Evolutionary conservation across 164 flowering plant species (phyloP), one percentile per base, ranked within the genome.

Genomic region (Echeveria elegans): DNA sequence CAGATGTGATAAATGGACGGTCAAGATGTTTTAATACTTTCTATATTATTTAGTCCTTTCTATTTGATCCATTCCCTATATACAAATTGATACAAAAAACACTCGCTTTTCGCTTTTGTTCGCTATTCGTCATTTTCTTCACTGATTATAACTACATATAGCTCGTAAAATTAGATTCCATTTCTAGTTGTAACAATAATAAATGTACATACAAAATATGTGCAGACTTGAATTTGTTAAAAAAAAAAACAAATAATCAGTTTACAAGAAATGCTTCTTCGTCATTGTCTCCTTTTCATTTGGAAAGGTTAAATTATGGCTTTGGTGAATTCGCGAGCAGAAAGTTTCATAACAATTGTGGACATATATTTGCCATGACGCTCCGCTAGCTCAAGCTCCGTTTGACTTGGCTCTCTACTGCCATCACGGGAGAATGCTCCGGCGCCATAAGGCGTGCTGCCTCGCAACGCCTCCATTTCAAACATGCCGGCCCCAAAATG

Each of bases 351-450:
- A 45, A 82, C 81, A 31, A 79, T 61, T 1, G 78, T 70, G 31
- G 85, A 82, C 85, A 79, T 82, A 30, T 82, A 82, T 60, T 77
- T 79, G 45, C 85, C 85, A 63, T 82, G 85, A 69, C 79, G 82
- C 69, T 82, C 85, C 15, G 85, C 85, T 53, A 82, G 75, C 12
- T 79, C 81, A 67, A 82, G 72, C 74, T 82, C 85, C 2, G 73
- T 74, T 14, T 77, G 81, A 58, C 52, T 74, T 52, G 85, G 75
- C 58, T 77, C 66, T 60, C 85, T 75, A 36, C 81, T 56, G 66
- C 85, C 85, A 66, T 82, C 85, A 19, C 85, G 81, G 11, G 85
- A 80, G 56, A 70, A 82, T 24, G 72, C 81, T 52, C 85, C 85
- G 26, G 82, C 82, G 11, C 82, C 85, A 43, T 82, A 81, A 16